These are phyloP conservation scores for Tylopilus sp. DNA, from an alignment of 1,284 basidiomycete species.

Conservation along the genomic window DNA sequence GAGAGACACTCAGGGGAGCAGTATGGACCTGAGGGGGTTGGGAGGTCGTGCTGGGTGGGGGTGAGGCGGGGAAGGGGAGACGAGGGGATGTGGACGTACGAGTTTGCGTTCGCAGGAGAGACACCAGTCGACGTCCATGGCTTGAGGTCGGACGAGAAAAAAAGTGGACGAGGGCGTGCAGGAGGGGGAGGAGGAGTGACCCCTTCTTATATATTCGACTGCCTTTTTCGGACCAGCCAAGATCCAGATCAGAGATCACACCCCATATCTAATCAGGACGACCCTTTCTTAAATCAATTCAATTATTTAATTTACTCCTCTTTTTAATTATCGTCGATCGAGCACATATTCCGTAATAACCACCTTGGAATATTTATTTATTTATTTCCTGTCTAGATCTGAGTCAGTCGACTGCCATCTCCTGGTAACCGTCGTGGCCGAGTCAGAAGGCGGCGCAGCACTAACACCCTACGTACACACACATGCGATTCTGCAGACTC, in stretches of 20 bases:
- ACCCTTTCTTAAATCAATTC: slow-evolving; percentile 27
- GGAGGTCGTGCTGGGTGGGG: slow-evolving; percentile 39
- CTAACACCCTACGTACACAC: slow-evolving; percentile 17
- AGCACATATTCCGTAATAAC: slow-evolving; percentile 16
- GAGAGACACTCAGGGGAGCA: slow-evolving; percentile 52
- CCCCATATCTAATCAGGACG: slow-evolving; percentile 13
- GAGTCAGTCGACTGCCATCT: background rate
- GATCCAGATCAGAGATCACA: slow-evolving; percentile 16
- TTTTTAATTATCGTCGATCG: slow-evolving; percentile 35
- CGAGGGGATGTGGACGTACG: slow-evolving; percentile 37
- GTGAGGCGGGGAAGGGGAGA: background rate
- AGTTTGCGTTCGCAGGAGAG: slow-evolving; percentile 54
- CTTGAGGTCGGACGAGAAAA: slow-evolving; percentile 8
- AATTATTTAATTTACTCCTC: slow-evolving; percentile 34
- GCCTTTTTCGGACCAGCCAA: slow-evolving; percentile 18
- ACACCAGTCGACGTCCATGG: slow-evolving; percentile 68
- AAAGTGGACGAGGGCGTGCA: slow-evolving; percentile 17
- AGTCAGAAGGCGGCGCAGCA: slow-evolving; percentile 27
- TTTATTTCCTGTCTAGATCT: slow-evolving; percentile 8
- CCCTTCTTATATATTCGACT: slow-evolving; percentile 31
- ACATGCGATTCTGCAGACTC: background rate
- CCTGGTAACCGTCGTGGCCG: slow-evolving; percentile 3
- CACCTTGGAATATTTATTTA: slow-evolving; percentile 15
- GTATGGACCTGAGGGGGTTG: slow-evolving; percentile 39
- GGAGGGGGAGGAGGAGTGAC: slow-evolving; percentile 5